Conservation (phyloP, 2,329 filamentous ascomycete species). For the Aspergillus thermomutatus region DNA sequence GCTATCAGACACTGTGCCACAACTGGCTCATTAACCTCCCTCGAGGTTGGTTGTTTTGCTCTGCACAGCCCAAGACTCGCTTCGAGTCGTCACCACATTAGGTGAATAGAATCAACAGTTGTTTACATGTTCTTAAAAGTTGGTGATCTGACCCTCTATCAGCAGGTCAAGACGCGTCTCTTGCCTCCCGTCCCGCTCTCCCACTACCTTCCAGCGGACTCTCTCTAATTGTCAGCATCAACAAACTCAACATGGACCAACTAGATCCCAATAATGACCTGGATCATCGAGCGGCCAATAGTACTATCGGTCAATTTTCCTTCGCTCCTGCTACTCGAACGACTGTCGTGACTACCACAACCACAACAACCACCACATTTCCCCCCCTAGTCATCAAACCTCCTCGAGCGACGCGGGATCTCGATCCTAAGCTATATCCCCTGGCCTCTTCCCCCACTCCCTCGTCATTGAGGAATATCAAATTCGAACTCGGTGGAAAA, state of each 20-base stretch:
- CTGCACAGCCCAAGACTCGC: background rate
- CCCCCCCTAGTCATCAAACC: slow-evolving; percentile 79
- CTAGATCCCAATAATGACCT: slow-evolving; percentile 18
- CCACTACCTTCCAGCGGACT: slow-evolving; percentile 10
- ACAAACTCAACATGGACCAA: slow-evolving; percentile 27
- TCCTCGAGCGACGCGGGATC: slow-evolving; percentile 64
- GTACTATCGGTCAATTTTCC: slow-evolving; percentile 57
- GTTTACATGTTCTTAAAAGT: slow-evolving; percentile 5
- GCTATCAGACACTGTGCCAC: slow-evolving; percentile 10
- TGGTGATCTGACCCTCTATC: slow-evolving; percentile 8
- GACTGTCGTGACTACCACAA: slow-evolving; percentile 80
- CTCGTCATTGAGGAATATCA: slow-evolving; percentile 70
- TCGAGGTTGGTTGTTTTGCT: background rate
- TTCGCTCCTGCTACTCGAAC: slow-evolving; percentile 63
- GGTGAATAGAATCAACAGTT: slow-evolving; percentile 15
- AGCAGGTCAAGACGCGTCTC: slow-evolving; percentile 17
- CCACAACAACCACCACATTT: slow-evolving; percentile 76
- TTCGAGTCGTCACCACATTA: slow-evolving; percentile 10
- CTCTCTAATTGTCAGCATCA: background rate
- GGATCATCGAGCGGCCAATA: slow-evolving; percentile 23
- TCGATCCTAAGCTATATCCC: slow-evolving; percentile 88
- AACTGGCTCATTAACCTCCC: slow-evolving; percentile 1
- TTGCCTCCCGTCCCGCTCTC: slow-evolving; percentile 5
- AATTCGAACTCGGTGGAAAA: slow-evolving; percentile 65
- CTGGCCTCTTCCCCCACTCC: slow-evolving; percentile 81